These are phyloP conservation scores for Monascus ruber DNA, from an alignment of 2,329 filamentous ascomycete genomes.

Conservation along the genomic window DNA sequence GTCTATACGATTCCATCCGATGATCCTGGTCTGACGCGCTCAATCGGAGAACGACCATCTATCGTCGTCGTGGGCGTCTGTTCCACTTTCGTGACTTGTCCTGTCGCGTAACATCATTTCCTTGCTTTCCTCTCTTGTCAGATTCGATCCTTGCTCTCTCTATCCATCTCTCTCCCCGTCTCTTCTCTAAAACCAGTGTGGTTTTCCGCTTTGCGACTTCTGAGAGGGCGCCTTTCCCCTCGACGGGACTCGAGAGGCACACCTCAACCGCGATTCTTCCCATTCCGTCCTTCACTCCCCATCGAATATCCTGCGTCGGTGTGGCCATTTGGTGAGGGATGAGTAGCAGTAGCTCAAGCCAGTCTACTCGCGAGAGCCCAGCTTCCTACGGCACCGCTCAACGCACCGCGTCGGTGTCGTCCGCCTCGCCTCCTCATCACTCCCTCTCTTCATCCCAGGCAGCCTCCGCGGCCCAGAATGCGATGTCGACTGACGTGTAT, in stretches of 20 bases:
- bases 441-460: constrained; percentile 22
- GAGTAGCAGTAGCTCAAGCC: constrained; percentile 28
- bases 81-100: too few species aligned
- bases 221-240: too few species aligned
- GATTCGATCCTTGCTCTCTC: too few species aligned
- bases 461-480: constrained; percentile 29
- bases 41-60: not conserved
- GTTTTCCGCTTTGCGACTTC: too few species aligned
- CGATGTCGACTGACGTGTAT: constrained; percentile 34
- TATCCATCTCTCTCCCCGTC: too few species aligned
- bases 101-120: not conserved
- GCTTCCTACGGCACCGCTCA: constrained; percentile 29
- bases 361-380: constrained; percentile 32
- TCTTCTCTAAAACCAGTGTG: too few species aligned
- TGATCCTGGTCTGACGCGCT: not conserved
- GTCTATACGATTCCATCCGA: constrained; percentile 2
- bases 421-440: constrained; percentile 26
- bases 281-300: too few species aligned
- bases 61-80: too few species aligned
- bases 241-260: too few species aligned
- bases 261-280: too few species aligned
- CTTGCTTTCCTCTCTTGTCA: too few species aligned
- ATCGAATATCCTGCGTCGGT: too few species aligned
- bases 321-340: constrained; percentile 19
- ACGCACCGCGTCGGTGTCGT: constrained; percentile 28